Evolutionary conservation across 805 yeast species (phyloP), one percentile per base, ranked within the genome.

Genomic region (Myxozyma melibiosi): DNA sequence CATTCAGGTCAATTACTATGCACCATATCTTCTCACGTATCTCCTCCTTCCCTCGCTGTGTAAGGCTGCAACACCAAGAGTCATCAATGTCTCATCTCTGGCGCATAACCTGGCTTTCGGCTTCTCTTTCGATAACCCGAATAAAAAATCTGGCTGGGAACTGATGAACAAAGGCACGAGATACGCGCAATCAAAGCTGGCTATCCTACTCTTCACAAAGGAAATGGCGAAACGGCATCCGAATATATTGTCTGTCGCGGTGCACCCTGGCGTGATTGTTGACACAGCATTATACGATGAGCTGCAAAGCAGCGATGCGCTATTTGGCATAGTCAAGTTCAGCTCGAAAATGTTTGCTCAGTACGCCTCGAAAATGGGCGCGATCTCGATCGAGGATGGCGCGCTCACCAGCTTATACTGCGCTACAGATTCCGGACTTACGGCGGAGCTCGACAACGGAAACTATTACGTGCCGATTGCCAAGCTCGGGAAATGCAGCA

Each of bases 1-100:
- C 67, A 73, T 88, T 57, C 96, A 88, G 66, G 84, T 90, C 1
- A 87, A 88, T 68, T 89, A 84, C 68, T 73, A 89, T 11, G 80
- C 94, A 0, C 95, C 88, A 53, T 87, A 87, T 62, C 72, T 89
- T 18, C 74, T 89, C 35, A 83, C 92, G 0, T 80, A 84, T 14
- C 58, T 39, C 25, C 57, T 62, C 20, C 9, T 61, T 3, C 62
- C 59, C 18, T 6, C 47, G n/a, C 59, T 62, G 18, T 37, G 25
- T 6, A 41, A 41, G 24, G 43, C 65, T 4, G 35, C 53, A 13
- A 41, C 53, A 4, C 62, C 64, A 4, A 45, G 65, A 4, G 47
- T 62, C 4, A 51, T 62, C 18, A 60, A 61, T 25, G 39, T 62
- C 4, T 42, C 65, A 8, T 55, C 62, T 11, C n/a, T 61, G 8